Evolutionary conservation across 192 early-diverging fungal genomes (phyloP), one percentile per base, ranked within the genome.

Genomic region (Lobosporangium transversale): DNA sequence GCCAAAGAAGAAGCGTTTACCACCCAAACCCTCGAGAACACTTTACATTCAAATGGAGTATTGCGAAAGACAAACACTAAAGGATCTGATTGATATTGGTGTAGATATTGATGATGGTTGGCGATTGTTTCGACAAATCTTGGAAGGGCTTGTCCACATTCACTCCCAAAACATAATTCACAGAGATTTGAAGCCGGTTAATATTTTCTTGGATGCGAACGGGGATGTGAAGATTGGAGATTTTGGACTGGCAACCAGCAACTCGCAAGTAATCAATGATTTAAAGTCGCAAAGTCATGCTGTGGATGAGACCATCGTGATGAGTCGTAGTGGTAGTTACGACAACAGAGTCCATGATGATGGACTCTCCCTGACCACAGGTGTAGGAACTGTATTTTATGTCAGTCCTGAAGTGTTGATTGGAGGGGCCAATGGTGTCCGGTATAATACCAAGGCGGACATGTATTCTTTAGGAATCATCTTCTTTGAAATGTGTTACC

Each of bases 21-120:
- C 36, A 4, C 57, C 65, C 11, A 66, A 68, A 26, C 63, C 64
- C 18, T 81, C 82, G 7, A 76, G 88, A 53, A 89, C 90, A 10
- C 71, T 98, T 30, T 95, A 97, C 62, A 98, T 98, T 53, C 97
- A 98, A 78, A 98, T 98, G 97, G 95, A 98, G 81, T 98, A 97
- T 73, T 98, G 97, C 73, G 97, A 98, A 71, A 89, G 94, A 55
- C 94, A 94, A 62, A 97, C 97, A 0, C 80, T 98, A 4, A 85
- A 84, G 63, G 93, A 97, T 63, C 64, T 94, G 23, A 92, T 98
- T 58, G 88, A 92, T 32, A 85, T 86, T 62, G 91, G 91, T 0
- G 54, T 98, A 14, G 88, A 91, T 49, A 88, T 91, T 27, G 88
- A 96, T 47, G 91, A 93, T 68, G 79, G 83, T 11, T 98, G 94